Evolutionary conservation across 2,329 filamentous ascomycete species (phyloP).

Genomic region (Cryphonectria carpinicola): DNA sequence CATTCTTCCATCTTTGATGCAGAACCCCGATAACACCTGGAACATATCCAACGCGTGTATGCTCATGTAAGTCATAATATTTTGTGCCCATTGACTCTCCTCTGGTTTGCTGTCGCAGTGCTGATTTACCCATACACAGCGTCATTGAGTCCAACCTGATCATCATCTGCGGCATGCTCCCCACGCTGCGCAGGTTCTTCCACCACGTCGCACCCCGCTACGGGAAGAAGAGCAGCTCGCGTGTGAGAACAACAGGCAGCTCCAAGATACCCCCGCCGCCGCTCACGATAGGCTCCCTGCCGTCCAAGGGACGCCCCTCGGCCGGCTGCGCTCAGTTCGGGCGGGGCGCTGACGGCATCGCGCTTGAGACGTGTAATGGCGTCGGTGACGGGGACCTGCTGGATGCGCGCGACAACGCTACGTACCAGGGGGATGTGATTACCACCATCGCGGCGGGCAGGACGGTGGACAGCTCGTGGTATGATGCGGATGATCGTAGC

Average conservation of each 20-base stretch:
- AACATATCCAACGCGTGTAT: slow-evolving; percentile 34
- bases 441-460: not conserved
- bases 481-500: not conserved
- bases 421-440: not conserved
- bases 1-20: slow-evolving; percentile 36
- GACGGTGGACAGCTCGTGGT: not conserved
- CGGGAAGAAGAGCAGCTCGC: not conserved
- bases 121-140: slow-evolving; percentile 34
- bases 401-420: not conserved
- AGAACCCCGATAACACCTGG: slow-evolving; percentile 37
- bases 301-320: slow-evolving; percentile 5
- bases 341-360: slow-evolving; percentile 9
- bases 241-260: not conserved
- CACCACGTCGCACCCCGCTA: slow-evolving; percentile 41
- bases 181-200: slow-evolving; percentile 46
- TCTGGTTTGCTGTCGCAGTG: too few species aligned
- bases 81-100: too few species aligned
- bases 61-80: slow-evolving; percentile 11
- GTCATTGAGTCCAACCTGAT: slow-evolving; percentile 46
- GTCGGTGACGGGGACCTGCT: not conserved
- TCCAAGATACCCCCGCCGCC: not conserved
- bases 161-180: slow-evolving; percentile 46
- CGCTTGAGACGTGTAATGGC: not conserved
- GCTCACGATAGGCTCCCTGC: slow-evolving; percentile 11
- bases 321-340: slow-evolving; percentile 11